Base-by-base conservation (phyloP, 1,284 basidiomycete genomes). In the Cutaneotrichosporon spelunceum region DNA sequence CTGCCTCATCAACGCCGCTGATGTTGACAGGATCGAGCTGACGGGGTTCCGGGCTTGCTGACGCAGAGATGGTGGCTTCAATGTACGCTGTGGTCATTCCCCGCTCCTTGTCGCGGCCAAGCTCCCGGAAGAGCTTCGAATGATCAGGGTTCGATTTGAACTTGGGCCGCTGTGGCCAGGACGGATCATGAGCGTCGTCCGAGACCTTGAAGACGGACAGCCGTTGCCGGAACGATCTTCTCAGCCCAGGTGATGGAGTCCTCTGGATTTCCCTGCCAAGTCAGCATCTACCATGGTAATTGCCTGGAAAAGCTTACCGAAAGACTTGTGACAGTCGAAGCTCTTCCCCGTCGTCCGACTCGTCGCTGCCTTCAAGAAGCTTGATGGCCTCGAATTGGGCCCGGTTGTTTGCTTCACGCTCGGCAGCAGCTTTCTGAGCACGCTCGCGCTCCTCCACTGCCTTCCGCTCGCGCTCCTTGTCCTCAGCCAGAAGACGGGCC, bases 271-370 rank as follows among this genome's bases (percentile, higher is more conserved):
- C 23, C 24, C 53, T 27, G 36, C 36, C 6, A 24, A 6, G 52
- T 59, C 11, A 59, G 52, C 26, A 19, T 19, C 10, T 34, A n/a
- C 8, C 14, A 23, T 14, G 24, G n/a, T 8, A 10, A n/a, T 13
- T 6, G 4, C 9, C 2, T n/a, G 39, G 19, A 8, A 5, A 16
- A 42, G 49, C 53, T 30, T 13, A 30, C 53, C 45, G 13, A 6
- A 60, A 26, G 14, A 50, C 36, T n/a, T 52, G 45, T 4, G 59
- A 50, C 6, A 49, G 34, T 8, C 44, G 26, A 14, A 45, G 13
- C 16, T 39, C 59, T 8, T 53, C 52, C 27, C 42, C 59, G 6
- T 57, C 61, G 11, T 39, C 53, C 14, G 59, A 59, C 10, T 49
- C 50, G 4, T 59, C 56, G 30, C 34, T 58, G 3, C 33, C 44